These are phyloP conservation scores for Yarrowia sp. DNA, from an alignment of 805 yeast genomes.

Conservation along the genomic window DNA sequence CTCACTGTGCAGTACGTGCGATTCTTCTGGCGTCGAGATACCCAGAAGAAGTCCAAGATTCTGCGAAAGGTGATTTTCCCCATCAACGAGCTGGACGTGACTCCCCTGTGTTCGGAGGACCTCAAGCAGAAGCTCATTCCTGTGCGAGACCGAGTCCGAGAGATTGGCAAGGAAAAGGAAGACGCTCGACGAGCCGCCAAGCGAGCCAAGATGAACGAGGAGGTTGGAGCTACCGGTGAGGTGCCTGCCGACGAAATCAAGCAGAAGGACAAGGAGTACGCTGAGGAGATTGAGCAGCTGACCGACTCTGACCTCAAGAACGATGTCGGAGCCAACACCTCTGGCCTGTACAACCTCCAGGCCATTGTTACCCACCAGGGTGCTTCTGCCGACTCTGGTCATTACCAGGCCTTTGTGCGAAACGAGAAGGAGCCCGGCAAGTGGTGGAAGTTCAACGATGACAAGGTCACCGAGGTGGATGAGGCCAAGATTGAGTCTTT, in stretches of 20 bases:
- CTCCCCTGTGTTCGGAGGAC: slow-evolving; percentile 80
- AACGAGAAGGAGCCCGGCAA: slow-evolving; percentile 59
- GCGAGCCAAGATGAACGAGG: slow-evolving; percentile 48
- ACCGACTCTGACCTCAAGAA: slow-evolving; percentile 44
- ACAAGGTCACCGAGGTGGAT: slow-evolving; percentile 72
- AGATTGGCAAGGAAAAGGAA: slow-evolving; percentile 66
- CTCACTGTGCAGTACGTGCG: slow-evolving; percentile 90
- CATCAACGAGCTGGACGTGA: slow-evolving; percentile 72
- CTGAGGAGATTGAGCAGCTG: slow-evolving; percentile 33
- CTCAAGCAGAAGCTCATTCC: slow-evolving; percentile 63
- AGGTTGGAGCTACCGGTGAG: slow-evolving; percentile 30
- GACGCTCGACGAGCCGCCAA: slow-evolving; percentile 73
- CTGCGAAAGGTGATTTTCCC: slow-evolving; percentile 94
- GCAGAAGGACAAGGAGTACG: slow-evolving; percentile 32
- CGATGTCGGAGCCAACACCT: slow-evolving; percentile 69
- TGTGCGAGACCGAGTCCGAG: slow-evolving; percentile 72
- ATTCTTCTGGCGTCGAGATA: slow-evolving; percentile 93
- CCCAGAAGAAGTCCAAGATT: slow-evolving; percentile 86
- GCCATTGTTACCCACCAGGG: slow-evolving; percentile 93
- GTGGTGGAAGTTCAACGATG: slow-evolving; percentile 97
- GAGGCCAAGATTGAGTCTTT: slow-evolving; percentile 78
- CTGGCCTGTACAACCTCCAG: slow-evolving; percentile 77
- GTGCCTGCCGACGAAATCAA: slow-evolving; percentile 29
- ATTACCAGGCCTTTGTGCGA: slow-evolving; percentile 84
- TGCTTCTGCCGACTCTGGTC: slow-evolving; percentile 94